Base-by-base conservation (phyloP, 495 filamentous ascomycete genomes). In the Penicillium fimorum region DNA sequence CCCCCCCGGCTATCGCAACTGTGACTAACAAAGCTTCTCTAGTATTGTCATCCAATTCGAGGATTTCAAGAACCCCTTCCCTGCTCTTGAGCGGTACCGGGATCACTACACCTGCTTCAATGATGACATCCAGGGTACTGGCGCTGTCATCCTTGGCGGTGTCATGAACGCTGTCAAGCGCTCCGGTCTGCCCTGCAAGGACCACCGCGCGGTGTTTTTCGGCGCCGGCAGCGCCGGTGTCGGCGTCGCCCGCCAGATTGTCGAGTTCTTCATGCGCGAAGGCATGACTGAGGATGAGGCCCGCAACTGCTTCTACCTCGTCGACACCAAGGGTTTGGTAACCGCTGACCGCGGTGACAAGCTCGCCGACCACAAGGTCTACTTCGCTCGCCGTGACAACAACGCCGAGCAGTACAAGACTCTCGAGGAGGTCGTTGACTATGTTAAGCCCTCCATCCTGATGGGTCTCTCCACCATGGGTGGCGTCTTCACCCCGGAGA, bases 41-140 rank as follows among this genome's bases (percentile, higher is more conserved):
- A 85, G 90, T 55, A 95, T 98, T 78, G 86, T 98, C 51, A 89
- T 98, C 58, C 94, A 98, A 72, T 98, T 96, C 61, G 94, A 98
- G 75, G 94, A 98, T 60, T 97, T 96, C 76, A 96, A 98, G 81
- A 96, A 92, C 61, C 94, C 94, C 13, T 98, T 98, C 84, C 89
- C 90, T 53, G 90, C 93, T 47, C 81, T 98, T 40, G 87, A 96
- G 70, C 83, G 91, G 43, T 97, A 97, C 70, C 87, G 87, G 45
- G 82, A 89, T 62, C 83, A 79, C 49, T 92, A 95, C 76, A 95
- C 91, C 69, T 93, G 89, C 78, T 98, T 98, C 83, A 98, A 98
- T 67, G 94, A 98, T 66, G 94, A 98, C 66, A 93, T 98, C 67
- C 94, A 97, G 80, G 94, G 94, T 64, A 98, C 94, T 63, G 94